Base-by-base conservation (phyloP, 768 basidiomycete genomes). In the Leucogyrophana mollusca region DNA sequence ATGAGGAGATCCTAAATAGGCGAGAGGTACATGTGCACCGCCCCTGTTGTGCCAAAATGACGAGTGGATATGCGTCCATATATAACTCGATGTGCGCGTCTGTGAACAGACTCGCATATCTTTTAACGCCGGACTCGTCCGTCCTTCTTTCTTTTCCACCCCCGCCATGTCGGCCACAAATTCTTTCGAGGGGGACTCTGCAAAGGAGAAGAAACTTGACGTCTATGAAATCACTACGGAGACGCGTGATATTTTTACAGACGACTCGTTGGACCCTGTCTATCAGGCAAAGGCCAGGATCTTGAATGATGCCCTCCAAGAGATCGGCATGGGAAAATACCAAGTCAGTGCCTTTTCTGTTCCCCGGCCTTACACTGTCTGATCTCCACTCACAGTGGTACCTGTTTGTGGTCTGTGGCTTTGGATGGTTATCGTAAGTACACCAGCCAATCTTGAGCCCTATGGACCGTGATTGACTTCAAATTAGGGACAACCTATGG, bases 381-480 rank as follows among this genome's bases (percentile, higher is more conserved):
- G 10, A 51, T 24, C 5, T 1, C 34, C 2, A 20, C 14, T 40
- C 22, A 16, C 48, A 86, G 83, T 84, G 80, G 70, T 66, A 69
- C 47, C 59, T 88, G 27, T 87, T 88, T 59, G 45, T 79, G 42
- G 82, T 85, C 22, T 75, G 83, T 14, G 86, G 84, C 2, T 86
- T 88, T 64, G 86, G 86, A 42, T 87, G 84, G 85, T 74, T 87
- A 48, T 79, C 83, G 84, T 85, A 60, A 62, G 83, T 71, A 32
- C 43, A 17, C 43, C n/a, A n/a, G 16, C 39, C 4, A 33, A 14
- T 10, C 9, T 25, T 35, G 7, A 14, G 16, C 9, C 37, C 8
- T 41, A 40, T 34, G 34, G 27, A 8, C 25, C 18, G 11, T 36
- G 5, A 36, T 39, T 4, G 8, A 24, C 21, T 35, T 30, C 16